phyloP scores from a whole-genome alignment of 805 yeast species.

The Lipomyces starkeyi region DNA sequence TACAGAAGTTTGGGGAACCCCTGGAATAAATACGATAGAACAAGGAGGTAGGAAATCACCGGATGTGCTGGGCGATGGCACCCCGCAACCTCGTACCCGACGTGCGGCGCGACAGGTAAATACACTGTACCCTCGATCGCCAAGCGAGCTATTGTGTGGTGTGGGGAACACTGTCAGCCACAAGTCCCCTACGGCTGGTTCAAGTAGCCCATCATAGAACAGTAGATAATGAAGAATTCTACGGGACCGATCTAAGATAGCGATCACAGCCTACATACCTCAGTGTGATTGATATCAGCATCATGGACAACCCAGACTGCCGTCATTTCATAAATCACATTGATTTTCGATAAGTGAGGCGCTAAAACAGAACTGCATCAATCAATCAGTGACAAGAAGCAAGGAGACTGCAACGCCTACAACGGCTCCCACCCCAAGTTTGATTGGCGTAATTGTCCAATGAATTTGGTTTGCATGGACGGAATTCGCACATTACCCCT shows the following conservation, averaged over 20 bases:
- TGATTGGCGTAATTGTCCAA: too few relatives aligned
- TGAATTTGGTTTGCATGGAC: too few relatives aligned
- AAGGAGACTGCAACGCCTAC: too few relatives aligned
- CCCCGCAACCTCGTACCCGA: background rate
- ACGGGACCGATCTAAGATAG: background rate
- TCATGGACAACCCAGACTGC: background rate
- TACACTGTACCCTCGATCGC: background rate
- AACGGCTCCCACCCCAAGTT: too few relatives aligned
- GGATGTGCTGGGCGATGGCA: background rate
- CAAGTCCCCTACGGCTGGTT: background rate
- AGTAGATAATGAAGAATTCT: background rate
- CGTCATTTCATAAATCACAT: background rate
- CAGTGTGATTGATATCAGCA: background rate
- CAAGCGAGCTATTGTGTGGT: too few relatives aligned
- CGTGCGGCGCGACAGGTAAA: constrained; percentile 5
- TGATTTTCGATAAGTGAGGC: background rate
- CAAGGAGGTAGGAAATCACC: background rate
- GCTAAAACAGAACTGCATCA: background rate
- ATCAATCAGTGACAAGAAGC: too few relatives aligned
- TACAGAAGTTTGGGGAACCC: background rate
- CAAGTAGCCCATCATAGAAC: background rate
- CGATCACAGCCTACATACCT: too few relatives aligned
- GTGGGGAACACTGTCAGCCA: background rate
- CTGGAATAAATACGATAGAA: background rate
- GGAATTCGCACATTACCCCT: background rate